These are phyloP conservation scores for Conticribra guillardii DNA, from an alignment of 108 stramenopile genomes.

Conservation along the genomic window DNA sequence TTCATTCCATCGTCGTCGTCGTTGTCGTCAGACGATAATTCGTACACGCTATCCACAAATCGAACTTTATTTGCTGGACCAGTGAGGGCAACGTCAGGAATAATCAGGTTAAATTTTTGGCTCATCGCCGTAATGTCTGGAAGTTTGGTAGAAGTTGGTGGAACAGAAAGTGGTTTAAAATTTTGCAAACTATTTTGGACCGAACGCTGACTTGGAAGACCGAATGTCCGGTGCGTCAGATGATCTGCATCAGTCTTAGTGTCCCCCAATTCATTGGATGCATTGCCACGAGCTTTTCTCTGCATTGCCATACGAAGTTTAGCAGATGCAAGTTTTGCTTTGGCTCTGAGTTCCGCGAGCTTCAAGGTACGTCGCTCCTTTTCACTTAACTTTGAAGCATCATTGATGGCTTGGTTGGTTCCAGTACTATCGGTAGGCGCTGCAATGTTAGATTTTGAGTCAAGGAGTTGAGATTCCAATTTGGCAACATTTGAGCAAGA, in stretches of 20 bases:
- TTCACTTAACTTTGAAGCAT: slow-evolving; percentile 1
- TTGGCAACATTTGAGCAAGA: too few relatives aligned
- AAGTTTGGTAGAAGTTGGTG: background rate
- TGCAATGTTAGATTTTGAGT: too few relatives aligned
- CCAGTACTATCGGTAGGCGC: too few relatives aligned
- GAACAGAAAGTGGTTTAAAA: background rate
- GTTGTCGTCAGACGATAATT: slow-evolving; percentile 17
- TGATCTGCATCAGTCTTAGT: too few relatives aligned
- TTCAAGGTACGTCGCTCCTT: slow-evolving; percentile 35
- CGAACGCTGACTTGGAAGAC: too few relatives aligned
- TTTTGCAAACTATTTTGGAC: background rate
- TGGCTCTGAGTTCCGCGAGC: slow-evolving; percentile 49
- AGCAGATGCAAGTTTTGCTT: slow-evolving; percentile 42
- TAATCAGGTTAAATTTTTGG: slow-evolving; percentile 10
- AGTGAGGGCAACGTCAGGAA: slow-evolving; percentile 14
- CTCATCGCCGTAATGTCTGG: slow-evolving; percentile 34
- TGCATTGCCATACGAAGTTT: slow-evolving; percentile 46
- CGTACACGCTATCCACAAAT: slow-evolving; percentile 38
- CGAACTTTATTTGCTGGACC: slow-evolving; percentile 32
- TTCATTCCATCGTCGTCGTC: too few relatives aligned
- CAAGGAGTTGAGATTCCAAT: too few relatives aligned
- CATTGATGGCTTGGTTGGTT: too few relatives aligned
- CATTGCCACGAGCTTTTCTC: slow-evolving; percentile 15
- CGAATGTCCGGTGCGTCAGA: too few relatives aligned
- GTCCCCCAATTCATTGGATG: background rate